These are phyloP conservation scores for Teunomyces funiuensis DNA, from an alignment of 805 yeast genomes.

Conservation along the genomic window DNA sequence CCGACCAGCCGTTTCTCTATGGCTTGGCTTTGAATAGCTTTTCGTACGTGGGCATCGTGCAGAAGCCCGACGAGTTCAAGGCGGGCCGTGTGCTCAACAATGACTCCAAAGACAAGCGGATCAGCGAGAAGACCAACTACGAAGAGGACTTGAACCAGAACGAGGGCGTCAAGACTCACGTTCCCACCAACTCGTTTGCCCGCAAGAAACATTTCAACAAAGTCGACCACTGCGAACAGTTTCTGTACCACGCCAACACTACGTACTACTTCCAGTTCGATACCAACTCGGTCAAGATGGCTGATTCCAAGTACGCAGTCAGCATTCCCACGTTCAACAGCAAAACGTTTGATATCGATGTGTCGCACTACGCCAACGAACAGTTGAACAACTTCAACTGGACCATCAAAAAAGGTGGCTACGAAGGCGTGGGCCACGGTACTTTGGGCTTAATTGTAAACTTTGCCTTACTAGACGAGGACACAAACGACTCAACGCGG, in stretches of 20 bases:
- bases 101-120: conserved; percentile 8
- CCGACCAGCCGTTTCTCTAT: conserved; percentile 61
- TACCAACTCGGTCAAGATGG: conserved; percentile 52
- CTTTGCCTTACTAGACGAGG: conserved; percentile 38
- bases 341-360: conserved; percentile 47
- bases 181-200: conserved; percentile 33
- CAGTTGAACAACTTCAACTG: conserved; percentile 47
- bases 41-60: conserved; percentile 42
- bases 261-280: conserved; percentile 52
- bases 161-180: conserved; percentile 19
- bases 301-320: conserved; percentile 50
- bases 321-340: conserved; percentile 47
- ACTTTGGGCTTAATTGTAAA: conserved; percentile 35
- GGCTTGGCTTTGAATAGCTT: conserved; percentile 62
- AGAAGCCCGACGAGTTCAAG: conserved; percentile 13
- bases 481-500: neutral
- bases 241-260: conserved; percentile 37
- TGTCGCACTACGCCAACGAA: conserved; percentile 43
- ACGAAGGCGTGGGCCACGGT: conserved; percentile 33
- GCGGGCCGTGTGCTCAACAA: neutral
- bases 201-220: conserved; percentile 49
- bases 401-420: conserved; percentile 40
- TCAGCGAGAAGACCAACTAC: conserved; percentile 10
- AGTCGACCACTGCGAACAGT: conserved; percentile 35
- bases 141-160: conserved; percentile 27